These are phyloP conservation scores for Decorospora gaudefroyi DNA, from an alignment of 2,329 filamentous ascomycete genomes.

Conservation along the genomic window DNA sequence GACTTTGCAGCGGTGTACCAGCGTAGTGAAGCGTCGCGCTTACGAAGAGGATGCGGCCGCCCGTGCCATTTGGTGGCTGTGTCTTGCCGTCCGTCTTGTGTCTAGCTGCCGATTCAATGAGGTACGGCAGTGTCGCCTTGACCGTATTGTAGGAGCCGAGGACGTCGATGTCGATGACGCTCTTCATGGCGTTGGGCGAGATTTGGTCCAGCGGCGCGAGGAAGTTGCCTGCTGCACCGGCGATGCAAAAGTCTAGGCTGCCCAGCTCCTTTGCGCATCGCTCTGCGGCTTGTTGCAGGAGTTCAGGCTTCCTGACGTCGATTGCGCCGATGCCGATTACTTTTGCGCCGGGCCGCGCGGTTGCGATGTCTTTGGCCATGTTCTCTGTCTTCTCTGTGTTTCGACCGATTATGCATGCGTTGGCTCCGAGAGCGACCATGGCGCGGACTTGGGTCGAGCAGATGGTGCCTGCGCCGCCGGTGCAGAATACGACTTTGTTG, in stretches of 20 bases:
- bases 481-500: slow-evolving; percentile 90
- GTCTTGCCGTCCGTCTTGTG: slow-evolving; percentile 64
- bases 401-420: slow-evolving; percentile 92
- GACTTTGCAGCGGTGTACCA: slow-evolving; percentile 80
- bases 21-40: slow-evolving; percentile 92
- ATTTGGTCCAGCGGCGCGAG: slow-evolving; percentile 81
- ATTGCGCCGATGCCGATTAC: slow-evolving; percentile 81
- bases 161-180: slow-evolving; percentile 95
- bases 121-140: slow-evolving; percentile 84
- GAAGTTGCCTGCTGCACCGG: slow-evolving; percentile 95
- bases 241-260: slow-evolving; percentile 88
- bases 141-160: slow-evolving; percentile 92
- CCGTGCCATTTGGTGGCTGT: slow-evolving; percentile 57
- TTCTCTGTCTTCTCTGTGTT: slow-evolving; percentile 85
- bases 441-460: slow-evolving; percentile 93
- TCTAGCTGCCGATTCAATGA: slow-evolving; percentile 72
- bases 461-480: slow-evolving; percentile 89
- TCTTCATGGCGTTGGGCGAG: slow-evolving; percentile 87
- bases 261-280: slow-evolving; percentile 82
- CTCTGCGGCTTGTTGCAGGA: slow-evolving; percentile 73
- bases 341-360: slow-evolving; percentile 74
- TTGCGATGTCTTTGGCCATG: slow-evolving; percentile 80
- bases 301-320: slow-evolving; percentile 70
- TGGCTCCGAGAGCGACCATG: slow-evolving; percentile 84
- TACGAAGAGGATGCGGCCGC: slow-evolving; percentile 86